Base-by-base conservation (phyloP, 2,329 filamentous ascomycete species). In the Neurospora sp. region DNA sequence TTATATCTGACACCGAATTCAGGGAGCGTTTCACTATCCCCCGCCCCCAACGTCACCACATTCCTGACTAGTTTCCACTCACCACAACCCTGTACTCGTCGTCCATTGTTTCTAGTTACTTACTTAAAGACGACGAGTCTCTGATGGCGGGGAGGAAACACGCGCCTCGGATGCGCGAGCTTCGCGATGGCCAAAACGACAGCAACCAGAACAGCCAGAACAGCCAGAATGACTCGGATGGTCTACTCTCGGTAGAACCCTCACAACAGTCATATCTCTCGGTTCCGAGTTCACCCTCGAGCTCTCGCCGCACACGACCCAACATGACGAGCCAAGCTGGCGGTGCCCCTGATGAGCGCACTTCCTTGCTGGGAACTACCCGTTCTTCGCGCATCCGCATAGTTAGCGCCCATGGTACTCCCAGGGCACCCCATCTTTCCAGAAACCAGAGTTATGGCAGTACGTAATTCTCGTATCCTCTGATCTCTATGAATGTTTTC, bases 381-480 rank as follows among this genome's bases (percentile, higher is more conserved):
- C 69, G 75, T 17, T 36, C 71, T 11, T 71, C 75, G 15, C 75
- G 74, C n/a, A 71, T 76, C 23, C 74, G 75, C 69, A 75, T 76
- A 28, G 74, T 70, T 37, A 74, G 74, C 69, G 71, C 74, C 43
- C 74, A 76, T 65, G 74, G 73, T 67, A 74, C 74, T 40, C 74
- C 74, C n/a, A 70, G 75, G 67, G 69, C 71, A 2, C 76, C 76
- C 10, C 66, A 71, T 37, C 73, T 79, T 43, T 75, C 74, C 28
- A 74, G 77, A 43, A 75, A 76, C 40, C 74, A 77, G 69, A 79
- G 78, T 70, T 79, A 76, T 69, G 72, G 71, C 37, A 75, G 77
- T 74, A 72, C 33, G 72, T 39, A 15, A 38, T 15, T 66, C 10
- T 28, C 36, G 33, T 37, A 10, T 37, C 28, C 17, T 36, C 28